phyloP scores from a whole-genome alignment of 1,139 yeast species.

The Keqinozyma sinolaborantium region DNA sequence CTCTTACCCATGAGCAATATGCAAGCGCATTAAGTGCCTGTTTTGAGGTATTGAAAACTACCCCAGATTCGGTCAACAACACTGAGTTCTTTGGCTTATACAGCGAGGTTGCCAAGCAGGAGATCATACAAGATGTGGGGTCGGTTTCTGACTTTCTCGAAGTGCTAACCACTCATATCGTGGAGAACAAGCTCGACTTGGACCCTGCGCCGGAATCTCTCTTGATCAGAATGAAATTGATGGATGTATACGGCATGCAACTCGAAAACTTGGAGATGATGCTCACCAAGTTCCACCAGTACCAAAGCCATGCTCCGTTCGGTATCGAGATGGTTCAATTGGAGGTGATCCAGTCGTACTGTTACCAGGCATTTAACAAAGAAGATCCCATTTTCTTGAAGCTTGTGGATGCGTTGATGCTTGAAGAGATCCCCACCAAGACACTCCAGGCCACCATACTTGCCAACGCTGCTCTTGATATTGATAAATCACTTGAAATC shows the following conservation, averaged over 20 bases:
- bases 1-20: conserved; percentile 3
- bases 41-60: conserved; percentile 2
- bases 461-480: conserved; percentile 41
- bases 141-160: background rate
- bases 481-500: conserved; percentile 43
- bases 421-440: conserved; percentile 31
- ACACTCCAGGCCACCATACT: conserved; percentile 46
- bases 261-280: conserved; percentile 23
- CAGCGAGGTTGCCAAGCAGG: conserved; percentile 1
- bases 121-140: too few species aligned
- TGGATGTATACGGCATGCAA: conserved; percentile 38
- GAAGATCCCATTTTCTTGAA: conserved; percentile 27
- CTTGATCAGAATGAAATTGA: conserved; percentile 21
- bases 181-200: conserved; percentile 20
- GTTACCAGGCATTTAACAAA: conserved; percentile 39
- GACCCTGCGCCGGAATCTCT: conserved; percentile 22
- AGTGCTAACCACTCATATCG: conserved; percentile 15
- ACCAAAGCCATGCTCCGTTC: conserved; percentile 32
- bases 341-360: conserved; percentile 24
- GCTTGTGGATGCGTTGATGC: conserved; percentile 45
- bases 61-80: conserved; percentile 2
- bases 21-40: conserved; percentile 9
- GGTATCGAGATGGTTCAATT: conserved; percentile 35
- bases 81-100: conserved; percentile 1
- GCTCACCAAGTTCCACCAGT: conserved; percentile 29